phyloP scores from a whole-genome alignment of 2,329 filamentous ascomycete species.

The Diplodia scrobiculata region DNA sequence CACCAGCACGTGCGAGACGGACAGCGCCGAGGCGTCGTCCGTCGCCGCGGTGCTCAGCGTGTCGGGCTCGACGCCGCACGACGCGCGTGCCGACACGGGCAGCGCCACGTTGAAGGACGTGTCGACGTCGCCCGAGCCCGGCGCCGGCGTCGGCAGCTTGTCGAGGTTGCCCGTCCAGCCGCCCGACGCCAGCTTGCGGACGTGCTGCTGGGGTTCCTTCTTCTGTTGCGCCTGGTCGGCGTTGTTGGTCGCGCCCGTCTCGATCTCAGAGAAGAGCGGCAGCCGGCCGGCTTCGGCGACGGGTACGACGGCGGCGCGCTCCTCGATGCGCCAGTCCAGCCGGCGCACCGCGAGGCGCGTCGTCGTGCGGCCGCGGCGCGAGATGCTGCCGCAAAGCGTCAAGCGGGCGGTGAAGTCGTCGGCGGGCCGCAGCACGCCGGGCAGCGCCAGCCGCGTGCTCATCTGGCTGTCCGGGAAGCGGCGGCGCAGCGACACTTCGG shows the following conservation, averaged over 20 bases:
- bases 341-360: background rate
- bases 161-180: conserved; percentile 8
- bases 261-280: background rate
- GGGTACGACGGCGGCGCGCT: background rate
- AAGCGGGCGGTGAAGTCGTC: background rate
- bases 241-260: background rate
- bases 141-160: background rate
- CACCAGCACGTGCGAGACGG: conserved; percentile 14
- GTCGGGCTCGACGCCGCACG: conserved; percentile 10
- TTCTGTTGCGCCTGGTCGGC: background rate
- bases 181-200: conserved; percentile 6
- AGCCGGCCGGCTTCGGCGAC: background rate
- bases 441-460: conserved; percentile 1
- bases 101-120: background rate
- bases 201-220: background rate
- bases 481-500: conserved; percentile 1
- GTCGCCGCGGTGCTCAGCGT: background rate
- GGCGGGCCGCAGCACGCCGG: background rate
- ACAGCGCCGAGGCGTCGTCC: background rate
- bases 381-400: background rate
- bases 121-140: background rate
- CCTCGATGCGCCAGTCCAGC: conserved; percentile 16
- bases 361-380: conserved; percentile 7
- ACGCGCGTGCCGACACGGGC: conserved; percentile 1
- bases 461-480: background rate